phyloP scores from a whole-genome alignment of 2,329 filamentous ascomycete genomes.

The Orbilia oligospora region DNA sequence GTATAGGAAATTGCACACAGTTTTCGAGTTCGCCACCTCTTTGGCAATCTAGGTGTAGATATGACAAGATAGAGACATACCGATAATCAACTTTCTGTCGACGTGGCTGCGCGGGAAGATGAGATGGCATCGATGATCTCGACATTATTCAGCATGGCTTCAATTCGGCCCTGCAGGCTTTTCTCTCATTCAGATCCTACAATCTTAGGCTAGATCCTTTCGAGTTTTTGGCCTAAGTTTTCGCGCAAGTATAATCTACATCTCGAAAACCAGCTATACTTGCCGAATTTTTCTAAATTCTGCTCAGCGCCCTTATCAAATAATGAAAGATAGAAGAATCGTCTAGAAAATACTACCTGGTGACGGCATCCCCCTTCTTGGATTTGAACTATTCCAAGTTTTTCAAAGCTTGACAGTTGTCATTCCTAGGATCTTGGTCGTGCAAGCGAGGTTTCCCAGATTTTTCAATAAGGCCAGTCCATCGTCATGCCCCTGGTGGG shows the following conservation, averaged over 20 bases:
- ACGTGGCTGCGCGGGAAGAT: slow-evolving; percentile 21
- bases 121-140: slow-evolving; percentile 48
- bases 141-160: slow-evolving; percentile 1
- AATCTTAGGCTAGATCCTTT: neutral
- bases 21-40: neutral
- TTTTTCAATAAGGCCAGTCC: neutral
- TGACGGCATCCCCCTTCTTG: slow-evolving; percentile 1
- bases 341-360: neutral
- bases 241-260: too few species aligned
- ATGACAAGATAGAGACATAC: neutral
- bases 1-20: neutral
- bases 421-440: slow-evolving; percentile 24
- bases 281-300: slow-evolving; percentile 9
- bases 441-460: neutral
- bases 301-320: neutral
- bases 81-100: neutral
- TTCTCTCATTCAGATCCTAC: neutral
- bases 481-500: slow-evolving; percentile 37
- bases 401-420: slow-evolving; percentile 49
- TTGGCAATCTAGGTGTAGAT: neutral
- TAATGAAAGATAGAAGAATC: too few species aligned
- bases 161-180: neutral
- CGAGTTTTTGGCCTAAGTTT: neutral
- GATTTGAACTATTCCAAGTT: slow-evolving; percentile 25
- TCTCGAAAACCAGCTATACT: neutral